phyloP scores from a whole-genome alignment of 257 asterid genomes.

The Linderniella brevidens region DNA sequence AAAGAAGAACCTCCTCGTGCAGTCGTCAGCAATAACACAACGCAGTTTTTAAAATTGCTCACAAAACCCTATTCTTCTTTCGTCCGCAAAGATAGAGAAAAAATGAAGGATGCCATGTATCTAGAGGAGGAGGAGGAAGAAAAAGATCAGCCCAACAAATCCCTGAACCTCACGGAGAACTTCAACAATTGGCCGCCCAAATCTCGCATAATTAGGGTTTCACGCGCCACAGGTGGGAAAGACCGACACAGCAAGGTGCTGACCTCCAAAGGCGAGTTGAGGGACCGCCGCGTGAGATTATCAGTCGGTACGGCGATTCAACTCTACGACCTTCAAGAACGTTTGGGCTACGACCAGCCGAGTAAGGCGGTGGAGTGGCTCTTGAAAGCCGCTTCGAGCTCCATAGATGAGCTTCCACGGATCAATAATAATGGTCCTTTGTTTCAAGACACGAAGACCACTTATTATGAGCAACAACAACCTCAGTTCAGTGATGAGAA shows the following conservation, averaged over 20 bases:
- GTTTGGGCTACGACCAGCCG: slow-evolving; percentile 77
- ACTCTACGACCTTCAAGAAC: slow-evolving; percentile 73
- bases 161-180: slow-evolving; percentile 16
- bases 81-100: too few species aligned
- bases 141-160: neutral
- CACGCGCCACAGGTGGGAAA: slow-evolving; percentile 62
- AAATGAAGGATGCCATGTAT: too few species aligned
- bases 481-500: slow-evolving; percentile 55
- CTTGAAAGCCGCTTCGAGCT: slow-evolving; percentile 49
- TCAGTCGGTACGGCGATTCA: slow-evolving; percentile 78
- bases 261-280: slow-evolving; percentile 48
- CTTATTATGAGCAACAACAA: slow-evolving; percentile 40
- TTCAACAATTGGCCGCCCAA: slow-evolving; percentile 37
- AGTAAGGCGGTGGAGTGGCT: slow-evolving; percentile 96
- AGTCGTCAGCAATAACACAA: too few species aligned
- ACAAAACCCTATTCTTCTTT: too few species aligned
- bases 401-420: slow-evolving; percentile 59
- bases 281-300: slow-evolving; percentile 75
- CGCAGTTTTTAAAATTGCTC: too few species aligned
- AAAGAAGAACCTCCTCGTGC: too few species aligned
- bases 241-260: slow-evolving; percentile 84
- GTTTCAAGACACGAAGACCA: too few species aligned
- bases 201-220: slow-evolving; percentile 62
- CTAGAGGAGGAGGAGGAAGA: slow-evolving; percentile 13
- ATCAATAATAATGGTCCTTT: slow-evolving; percentile 29